These are phyloP conservation scores for Lipomyces japonicus DNA, from an alignment of 805 yeast species.

Conservation along the genomic window DNA sequence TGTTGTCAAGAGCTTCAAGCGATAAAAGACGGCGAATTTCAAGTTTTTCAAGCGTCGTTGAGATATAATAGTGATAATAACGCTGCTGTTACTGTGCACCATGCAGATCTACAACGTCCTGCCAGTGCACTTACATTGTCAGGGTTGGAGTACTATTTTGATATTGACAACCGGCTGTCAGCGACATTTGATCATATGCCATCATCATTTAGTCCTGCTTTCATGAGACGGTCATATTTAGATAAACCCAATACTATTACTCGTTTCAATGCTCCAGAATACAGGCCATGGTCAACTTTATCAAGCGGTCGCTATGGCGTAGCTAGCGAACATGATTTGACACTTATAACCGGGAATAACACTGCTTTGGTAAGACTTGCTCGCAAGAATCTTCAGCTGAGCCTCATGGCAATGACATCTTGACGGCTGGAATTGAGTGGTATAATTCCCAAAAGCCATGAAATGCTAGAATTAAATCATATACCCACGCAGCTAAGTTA, in stretches of 20 bases:
- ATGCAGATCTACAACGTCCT: background rate
- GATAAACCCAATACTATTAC: too few relatives aligned
- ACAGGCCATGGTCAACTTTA: too few relatives aligned
- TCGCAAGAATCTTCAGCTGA: background rate
- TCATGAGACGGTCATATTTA: too few relatives aligned
- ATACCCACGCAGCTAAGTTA: background rate
- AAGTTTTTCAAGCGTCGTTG: background rate
- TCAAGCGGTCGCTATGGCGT: too few relatives aligned
- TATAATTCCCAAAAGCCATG: background rate
- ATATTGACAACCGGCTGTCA: background rate
- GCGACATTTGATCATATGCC: background rate
- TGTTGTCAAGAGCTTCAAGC: slow-evolving; percentile 37
- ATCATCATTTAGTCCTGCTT: too few relatives aligned
- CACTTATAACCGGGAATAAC: background rate
- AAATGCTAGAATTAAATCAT: background rate
- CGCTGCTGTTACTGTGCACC: background rate
- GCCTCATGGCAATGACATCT: background rate
- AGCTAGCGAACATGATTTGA: too few relatives aligned
- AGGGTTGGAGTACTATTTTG: background rate
- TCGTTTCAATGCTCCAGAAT: too few relatives aligned
- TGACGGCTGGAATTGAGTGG: background rate
- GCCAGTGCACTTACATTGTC: background rate
- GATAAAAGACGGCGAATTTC: slow-evolving; percentile 6
- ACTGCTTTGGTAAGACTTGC: background rate
- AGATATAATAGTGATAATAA: background rate